Percentiles rank a stretch among this genome's conserved stretches.
Conservation (phyloP, 2,329 filamentous ascomycete genomes). For the Neofusicoccum umdonicola region DNA sequence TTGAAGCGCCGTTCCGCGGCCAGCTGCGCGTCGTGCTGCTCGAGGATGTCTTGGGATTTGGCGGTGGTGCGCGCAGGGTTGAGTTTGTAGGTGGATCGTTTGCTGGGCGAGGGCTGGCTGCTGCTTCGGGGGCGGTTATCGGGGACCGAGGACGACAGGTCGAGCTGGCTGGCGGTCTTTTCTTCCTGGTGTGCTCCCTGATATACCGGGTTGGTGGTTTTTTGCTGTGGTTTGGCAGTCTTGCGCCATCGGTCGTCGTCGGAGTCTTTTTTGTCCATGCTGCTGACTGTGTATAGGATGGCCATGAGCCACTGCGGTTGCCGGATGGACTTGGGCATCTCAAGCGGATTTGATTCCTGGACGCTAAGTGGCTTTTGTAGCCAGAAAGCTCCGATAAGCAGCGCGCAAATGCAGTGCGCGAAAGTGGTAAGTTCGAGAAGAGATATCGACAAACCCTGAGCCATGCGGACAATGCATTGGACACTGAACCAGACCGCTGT, state of each 20-base stretch:
- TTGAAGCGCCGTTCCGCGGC: background rate
- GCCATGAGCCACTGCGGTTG: background rate
- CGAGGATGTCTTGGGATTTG: background rate
- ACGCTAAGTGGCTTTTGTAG: background rate
- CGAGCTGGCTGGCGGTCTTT: background rate
- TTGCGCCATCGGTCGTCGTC: background rate
- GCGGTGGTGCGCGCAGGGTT: background rate
- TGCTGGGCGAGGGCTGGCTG: background rate
- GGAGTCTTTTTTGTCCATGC: background rate
- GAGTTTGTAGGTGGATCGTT: background rate
- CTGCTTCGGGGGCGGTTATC: background rate
- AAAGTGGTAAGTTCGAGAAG: constrained; percentile 1
- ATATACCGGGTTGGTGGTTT: background rate
- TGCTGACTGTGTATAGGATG: background rate
- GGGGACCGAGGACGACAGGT: background rate
- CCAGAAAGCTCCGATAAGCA: background rate
- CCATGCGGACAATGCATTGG: background rate
- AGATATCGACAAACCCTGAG: background rate
- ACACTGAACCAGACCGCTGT: background rate
- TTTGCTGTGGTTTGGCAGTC: too few species aligned
- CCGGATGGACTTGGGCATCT: background rate
- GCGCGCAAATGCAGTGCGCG: background rate
- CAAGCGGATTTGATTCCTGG: background rate
- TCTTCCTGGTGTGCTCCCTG: background rate
- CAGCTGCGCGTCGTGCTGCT: background rate